phyloP scores from a whole-genome alignment of 148 eudicot genomes.

The Rhododendron mucronatum region DNA sequence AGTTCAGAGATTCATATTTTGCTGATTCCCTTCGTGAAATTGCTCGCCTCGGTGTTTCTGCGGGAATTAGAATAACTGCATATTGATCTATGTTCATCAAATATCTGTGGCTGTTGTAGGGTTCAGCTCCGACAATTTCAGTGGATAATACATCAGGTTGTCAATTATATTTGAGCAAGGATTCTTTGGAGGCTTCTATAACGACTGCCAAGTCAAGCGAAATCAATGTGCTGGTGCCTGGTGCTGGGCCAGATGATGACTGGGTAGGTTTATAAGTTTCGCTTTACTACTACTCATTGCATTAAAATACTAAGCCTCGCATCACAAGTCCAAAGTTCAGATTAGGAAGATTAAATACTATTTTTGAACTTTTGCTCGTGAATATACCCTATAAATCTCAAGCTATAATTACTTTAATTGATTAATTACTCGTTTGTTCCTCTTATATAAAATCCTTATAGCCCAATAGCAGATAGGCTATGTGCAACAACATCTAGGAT shows the following conservation, averaged over 20 bases:
- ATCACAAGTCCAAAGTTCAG: neutral
- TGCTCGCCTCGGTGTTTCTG: neutral
- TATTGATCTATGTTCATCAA: neutral
- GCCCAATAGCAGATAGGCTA: neutral
- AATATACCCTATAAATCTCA: neutral
- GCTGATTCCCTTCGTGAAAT: neutral
- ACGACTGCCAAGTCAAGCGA: constrained; percentile 98
- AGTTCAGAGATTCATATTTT: neutral
- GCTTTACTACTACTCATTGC: neutral
- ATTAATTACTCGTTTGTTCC: neutral
- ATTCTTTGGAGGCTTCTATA: constrained; percentile 67
- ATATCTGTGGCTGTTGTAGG: constrained; percentile 38
- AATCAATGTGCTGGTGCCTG: constrained; percentile 86
- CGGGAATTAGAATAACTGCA: neutral
- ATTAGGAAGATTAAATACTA: neutral
- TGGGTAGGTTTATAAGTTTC: constrained; percentile 57
- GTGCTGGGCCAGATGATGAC: constrained; percentile 62
- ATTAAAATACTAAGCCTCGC: neutral
- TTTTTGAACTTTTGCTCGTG: neutral
- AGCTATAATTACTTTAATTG: neutral
- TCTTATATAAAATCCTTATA: neutral
- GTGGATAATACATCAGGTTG: constrained; percentile 93
- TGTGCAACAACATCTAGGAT: neutral
- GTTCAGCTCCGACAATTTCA: constrained; percentile 92
- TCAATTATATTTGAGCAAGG: constrained; percentile 89